Percentiles rank a stretch among this genome's conserved stretches.
Evolutionary conservation across 352 stramenopile species (phyloP).

Genomic region (Pythium grandisporangium): DNA sequence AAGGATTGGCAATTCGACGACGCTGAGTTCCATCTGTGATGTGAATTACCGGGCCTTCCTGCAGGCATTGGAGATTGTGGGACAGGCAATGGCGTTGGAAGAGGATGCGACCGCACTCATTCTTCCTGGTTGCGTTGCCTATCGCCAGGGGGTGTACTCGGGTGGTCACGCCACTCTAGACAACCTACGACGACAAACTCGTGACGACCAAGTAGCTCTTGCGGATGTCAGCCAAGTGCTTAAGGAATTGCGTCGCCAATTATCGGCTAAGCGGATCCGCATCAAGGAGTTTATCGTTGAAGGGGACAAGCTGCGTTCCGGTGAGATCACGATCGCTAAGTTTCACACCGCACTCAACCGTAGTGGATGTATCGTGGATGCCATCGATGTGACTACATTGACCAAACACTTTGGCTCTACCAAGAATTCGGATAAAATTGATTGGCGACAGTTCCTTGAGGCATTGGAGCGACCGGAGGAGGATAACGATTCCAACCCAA

Average conservation of each 20-base stretch:
- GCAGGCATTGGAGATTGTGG: conserved; percentile 44
- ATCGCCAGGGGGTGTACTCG: conserved; percentile 49
- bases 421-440: conserved; percentile 61
- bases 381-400: conserved; percentile 51
- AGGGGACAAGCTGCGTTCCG: conserved; percentile 68
- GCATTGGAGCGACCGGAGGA: conserved; percentile 22
- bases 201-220: conserved; percentile 13
- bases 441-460: conserved; percentile 67
- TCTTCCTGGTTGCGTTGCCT: conserved; percentile 46
- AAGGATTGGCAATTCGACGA: conserved; percentile 22
- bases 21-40: conserved; percentile 65
- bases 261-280: conserved; percentile 54
- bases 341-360: conserved; percentile 82
- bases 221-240: conserved; percentile 37
- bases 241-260: conserved; percentile 47
- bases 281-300: conserved; percentile 81
- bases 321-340: conserved; percentile 77
- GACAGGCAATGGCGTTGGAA: conserved; percentile 6
- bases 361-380: conserved; percentile 58
- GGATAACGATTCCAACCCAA: no score
- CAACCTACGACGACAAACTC: conserved; percentile 17
- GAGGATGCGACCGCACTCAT: conserved; percentile 15
- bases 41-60: conserved; percentile 82
- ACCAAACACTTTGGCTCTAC: conserved; percentile 49
- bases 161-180: conserved; percentile 17